Evolutionary conservation across 208 protist genomes (phyloP), one percentile per base, ranked within the genome.

Genomic region (Leptomonas pyrrhocoris): DNA sequence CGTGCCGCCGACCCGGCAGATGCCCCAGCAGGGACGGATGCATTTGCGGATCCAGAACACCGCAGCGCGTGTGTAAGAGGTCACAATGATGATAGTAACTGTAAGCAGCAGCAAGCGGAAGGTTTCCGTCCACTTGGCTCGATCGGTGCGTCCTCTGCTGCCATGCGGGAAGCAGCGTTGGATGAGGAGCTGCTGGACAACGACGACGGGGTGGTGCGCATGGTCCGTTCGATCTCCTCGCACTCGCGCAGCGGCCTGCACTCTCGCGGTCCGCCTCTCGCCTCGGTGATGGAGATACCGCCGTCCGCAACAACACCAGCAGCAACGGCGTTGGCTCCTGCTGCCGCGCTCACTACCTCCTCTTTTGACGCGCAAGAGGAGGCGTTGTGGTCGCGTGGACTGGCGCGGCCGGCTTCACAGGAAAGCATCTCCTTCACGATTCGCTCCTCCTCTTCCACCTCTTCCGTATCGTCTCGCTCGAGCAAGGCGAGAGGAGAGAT

Each of bases 341-440:
- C 43, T 12, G 3, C 16, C 43, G 18, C 38, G 38, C 6, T 13
- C 38, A 42, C 13, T 13, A 42, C 38, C 6, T 42, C 16, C 43
- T 48, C 43, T 19, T 48, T 6, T 19, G 43, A 12, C 16, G 13
- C 6, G 5, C 8, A 56, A 21, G 51, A 56, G 2, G 51, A 34
- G 30, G 54, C 34, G 34, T 15, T 45, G 19, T 45, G 42, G 2
- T 18, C 34, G 19, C 23, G 15, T 12, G 43, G 27, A 15, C 36
- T 70, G 34, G 13, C 8, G 11, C 69, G 43, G 21, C 46, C 42
- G 0, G 61, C 40, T 2, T 55, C 59, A n/a, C 40, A 53, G 6
- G 63, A 65, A 36, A 77, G 63, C 48, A 67, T 67, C 21, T 18
- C 31, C 8, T 53, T 71, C 18, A 58, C 54, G 55, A 66, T 65